These are phyloP conservation scores for Mycena amicta DNA, from an alignment of 768 basidiomycete genomes.

Conservation along the genomic window DNA sequence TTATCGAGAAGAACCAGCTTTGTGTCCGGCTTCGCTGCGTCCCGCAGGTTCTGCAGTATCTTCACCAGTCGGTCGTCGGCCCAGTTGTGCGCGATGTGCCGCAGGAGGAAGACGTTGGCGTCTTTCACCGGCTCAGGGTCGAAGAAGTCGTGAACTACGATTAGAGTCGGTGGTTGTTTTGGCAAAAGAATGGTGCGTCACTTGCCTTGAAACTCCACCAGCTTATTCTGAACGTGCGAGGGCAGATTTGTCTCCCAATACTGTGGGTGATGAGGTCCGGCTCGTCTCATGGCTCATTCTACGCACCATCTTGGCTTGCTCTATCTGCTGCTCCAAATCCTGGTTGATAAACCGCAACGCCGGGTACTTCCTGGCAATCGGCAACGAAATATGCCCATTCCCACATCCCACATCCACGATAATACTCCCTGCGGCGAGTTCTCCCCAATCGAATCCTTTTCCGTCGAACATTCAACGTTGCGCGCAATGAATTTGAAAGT, in stretches of 20 bases:
- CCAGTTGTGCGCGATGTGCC: slow-evolving; percentile 60
- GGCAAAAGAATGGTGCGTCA: too few species aligned
- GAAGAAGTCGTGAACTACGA: slow-evolving; percentile 21
- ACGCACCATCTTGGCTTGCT: slow-evolving; percentile 18
- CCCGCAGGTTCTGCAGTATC: slow-evolving; percentile 48
- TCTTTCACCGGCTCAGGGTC: slow-evolving; percentile 41
- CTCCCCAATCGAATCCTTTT: slow-evolving; percentile 4
- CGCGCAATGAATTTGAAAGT: too few species aligned
- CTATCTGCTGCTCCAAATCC: slow-evolving; percentile 15
- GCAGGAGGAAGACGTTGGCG: slow-evolving; percentile 28
- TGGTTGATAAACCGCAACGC: slow-evolving; percentile 16
- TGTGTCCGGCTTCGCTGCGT: slow-evolving; percentile 31
- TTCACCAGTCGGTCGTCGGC: slow-evolving; percentile 40
- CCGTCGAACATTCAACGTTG: too few species aligned
- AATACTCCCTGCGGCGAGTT: neutral
- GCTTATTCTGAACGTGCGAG: slow-evolving; percentile 19
- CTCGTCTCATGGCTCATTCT: too few species aligned
- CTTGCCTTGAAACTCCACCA: slow-evolving; percentile 27
- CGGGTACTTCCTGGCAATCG: slow-evolving; percentile 10
- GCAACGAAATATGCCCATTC: slow-evolving; percentile 14
- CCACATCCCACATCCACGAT: slow-evolving; percentile 11
- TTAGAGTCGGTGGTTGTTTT: too few species aligned
- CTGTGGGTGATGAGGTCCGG: neutral
- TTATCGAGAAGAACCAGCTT: slow-evolving; percentile 17
- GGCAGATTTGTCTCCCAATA: slow-evolving; percentile 21